phyloP scores from a whole-genome alignment of 2,329 filamentous ascomycete species.

The Aspergillus eucalypticola region DNA sequence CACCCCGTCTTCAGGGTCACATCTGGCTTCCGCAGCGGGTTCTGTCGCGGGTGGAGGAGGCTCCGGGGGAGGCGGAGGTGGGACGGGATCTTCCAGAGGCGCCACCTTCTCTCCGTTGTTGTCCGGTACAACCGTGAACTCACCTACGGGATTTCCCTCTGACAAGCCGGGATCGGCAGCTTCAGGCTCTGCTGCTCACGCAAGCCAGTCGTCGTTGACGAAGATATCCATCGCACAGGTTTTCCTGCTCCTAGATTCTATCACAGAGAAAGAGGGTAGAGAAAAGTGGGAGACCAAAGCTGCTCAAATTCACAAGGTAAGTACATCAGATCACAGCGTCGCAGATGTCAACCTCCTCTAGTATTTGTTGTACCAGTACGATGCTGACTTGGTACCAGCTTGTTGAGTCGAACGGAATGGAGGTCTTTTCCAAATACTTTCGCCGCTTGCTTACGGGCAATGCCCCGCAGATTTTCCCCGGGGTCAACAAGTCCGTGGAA shows the following conservation, averaged over 20 bases:
- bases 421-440: constrained; percentile 96
- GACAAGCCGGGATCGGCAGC: constrained; percentile 46
- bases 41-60: constrained; percentile 54
- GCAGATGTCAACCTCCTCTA: background rate
- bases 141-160: constrained; percentile 54
- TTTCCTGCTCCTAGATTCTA: constrained; percentile 87
- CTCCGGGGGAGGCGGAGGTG: constrained; percentile 52
- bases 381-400: constrained; percentile 56
- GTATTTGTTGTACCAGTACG: too few species aligned
- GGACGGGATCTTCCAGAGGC: constrained; percentile 58
- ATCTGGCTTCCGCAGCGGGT: constrained; percentile 58
- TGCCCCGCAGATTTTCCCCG: constrained; percentile 86
- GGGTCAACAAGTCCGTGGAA: constrained; percentile 69
- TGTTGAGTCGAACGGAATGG: constrained; percentile 98
- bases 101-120: constrained; percentile 62
- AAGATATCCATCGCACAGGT: constrained; percentile 96
- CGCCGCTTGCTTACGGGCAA: constrained; percentile 88
- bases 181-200: constrained; percentile 44
- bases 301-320: constrained; percentile 88
- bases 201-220: constrained; percentile 65
- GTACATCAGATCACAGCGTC: constrained; percentile 31
- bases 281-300: constrained; percentile 90
- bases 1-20: constrained; percentile 55
- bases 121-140: constrained; percentile 57
- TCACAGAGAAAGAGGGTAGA: constrained; percentile 90